Evolutionary conservation across 371 early-diverging fungal genomes (phyloP), one percentile per base, ranked within the genome.

Genomic region (Smittium culicis): DNA sequence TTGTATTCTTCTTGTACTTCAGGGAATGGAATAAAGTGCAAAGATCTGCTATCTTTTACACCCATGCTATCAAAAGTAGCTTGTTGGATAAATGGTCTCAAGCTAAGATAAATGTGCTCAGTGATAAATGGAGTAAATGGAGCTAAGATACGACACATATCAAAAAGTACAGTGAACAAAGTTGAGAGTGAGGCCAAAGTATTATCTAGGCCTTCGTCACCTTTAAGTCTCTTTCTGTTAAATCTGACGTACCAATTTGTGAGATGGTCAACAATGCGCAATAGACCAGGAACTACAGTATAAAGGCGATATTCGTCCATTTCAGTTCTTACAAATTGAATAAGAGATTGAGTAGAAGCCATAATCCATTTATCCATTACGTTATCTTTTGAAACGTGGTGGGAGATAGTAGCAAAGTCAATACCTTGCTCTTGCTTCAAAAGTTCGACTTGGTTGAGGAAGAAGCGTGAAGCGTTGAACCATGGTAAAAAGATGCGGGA

Each of bases 191-290:
- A 90, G 66, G 81, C 78, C 54, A 81, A 79, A 35, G 92, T 86
- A 70, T 95, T 96, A 61, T 91, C 91, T 28, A 84, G 72, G 68
- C 94, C 92, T 72, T 86, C 83, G 71, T 98, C 94, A 68, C 93
- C 93, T 88, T 96, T 98, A 68, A 99, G 82, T 69, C 96, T 86
- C 78, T 90, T 91, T 70, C 99, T 91, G 85, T 99, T 99, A 85
- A 99, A 97, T 70, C 99, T 90, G 70, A 99, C 88, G 79, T 99
- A 99, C 99, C 99, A 99, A 81, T 99, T 99, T 73, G 98, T 99
- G 66, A 99, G 82, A 66, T 90, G 85, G 74, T 99, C 99, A 70
- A 99, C 88, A 77, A 98, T 88, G 67, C 79, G 80, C 69, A 99
- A 77, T 70, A 98, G 80, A 61, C 90, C 87, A 29, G 94, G 92